Evolutionary conservation across 768 basidiomycete genomes (phyloP).

Genomic region (Pulveroboletus sp.): DNA sequence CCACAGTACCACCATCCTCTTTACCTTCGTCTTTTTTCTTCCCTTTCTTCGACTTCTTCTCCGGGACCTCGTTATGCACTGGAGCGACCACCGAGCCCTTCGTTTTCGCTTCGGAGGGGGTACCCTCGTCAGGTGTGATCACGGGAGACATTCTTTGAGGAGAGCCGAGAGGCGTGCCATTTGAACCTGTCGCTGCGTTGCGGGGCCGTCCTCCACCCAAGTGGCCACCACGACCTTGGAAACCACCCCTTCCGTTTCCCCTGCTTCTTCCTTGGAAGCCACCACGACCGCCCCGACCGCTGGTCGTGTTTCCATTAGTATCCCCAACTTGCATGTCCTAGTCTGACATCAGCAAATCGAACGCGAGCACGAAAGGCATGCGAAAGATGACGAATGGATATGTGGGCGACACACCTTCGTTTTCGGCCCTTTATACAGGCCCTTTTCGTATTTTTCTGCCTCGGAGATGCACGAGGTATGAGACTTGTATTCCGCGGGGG

Average conservation of each 20-base stretch:
- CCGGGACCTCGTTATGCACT: too few species aligned
- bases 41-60: too few species aligned
- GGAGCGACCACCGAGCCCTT: too few species aligned
- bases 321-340: conserved; percentile 1
- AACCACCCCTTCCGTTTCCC: conserved; percentile 35
- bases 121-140: conserved; percentile 21
- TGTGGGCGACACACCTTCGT: too few species aligned
- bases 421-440: conserved; percentile 51
- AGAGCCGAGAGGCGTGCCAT: conserved; percentile 67
- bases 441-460: conserved; percentile 91
- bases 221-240: conserved; percentile 20
- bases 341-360: background rate
- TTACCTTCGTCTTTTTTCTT: too few species aligned
- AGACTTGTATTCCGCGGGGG: conserved; percentile 71
- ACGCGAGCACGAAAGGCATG: background rate
- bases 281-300: conserved; percentile 3
- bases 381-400: background rate
- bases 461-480: conserved; percentile 86
- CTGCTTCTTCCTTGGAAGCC: conserved; percentile 25
- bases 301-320: conserved; percentile 10
- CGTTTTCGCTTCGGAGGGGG: background rate
- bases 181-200: conserved; percentile 53
- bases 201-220: conserved; percentile 27
- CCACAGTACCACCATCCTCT: too few species aligned
- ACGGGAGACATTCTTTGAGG: conserved; percentile 49